phyloP scores from a whole-genome alignment of 139 green algal species.

The Tetradesmus lagerheimii region DNA sequence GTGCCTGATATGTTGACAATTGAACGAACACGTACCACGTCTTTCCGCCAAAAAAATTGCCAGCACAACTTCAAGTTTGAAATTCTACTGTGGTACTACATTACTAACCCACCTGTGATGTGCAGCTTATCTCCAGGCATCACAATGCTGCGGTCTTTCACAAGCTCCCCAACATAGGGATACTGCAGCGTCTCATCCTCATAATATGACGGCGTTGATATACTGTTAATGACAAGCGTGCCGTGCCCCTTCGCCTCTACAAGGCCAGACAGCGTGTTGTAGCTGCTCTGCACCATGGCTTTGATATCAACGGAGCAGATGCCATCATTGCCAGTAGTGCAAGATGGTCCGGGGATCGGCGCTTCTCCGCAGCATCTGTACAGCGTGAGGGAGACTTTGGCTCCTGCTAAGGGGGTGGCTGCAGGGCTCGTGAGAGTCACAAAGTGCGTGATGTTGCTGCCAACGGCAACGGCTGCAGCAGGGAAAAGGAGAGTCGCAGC shows the following conservation, averaged over 20 bases:
- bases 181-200: slow-evolving; percentile 6
- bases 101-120: slow-evolving; percentile 44
- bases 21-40: too few relatives aligned
- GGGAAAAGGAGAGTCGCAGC: not conserved
- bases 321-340: slow-evolving; percentile 12
- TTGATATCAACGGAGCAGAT: slow-evolving; percentile 31
- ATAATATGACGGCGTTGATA: not conserved
- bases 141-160: slow-evolving; percentile 54
- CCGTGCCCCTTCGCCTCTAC: not conserved
- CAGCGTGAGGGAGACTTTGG: not conserved
- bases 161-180: slow-evolving; percentile 31
- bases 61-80: too few relatives aligned
- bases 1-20: too few relatives aligned
- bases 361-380: not conserved
- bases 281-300: not conserved
- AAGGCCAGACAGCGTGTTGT: not conserved
- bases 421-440: not conserved
- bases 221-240: not conserved
- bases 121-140: slow-evolving; percentile 56
- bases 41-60: too few relatives aligned
- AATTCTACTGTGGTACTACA: too few relatives aligned
- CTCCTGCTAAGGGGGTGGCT: not conserved
- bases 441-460: slow-evolving; percentile 20
- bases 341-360: not conserved
- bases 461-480: slow-evolving; percentile 17